These are phyloP conservation scores for Microcera coccophila DNA, from an alignment of 2,329 filamentous ascomycete species.

Conservation along the genomic window DNA sequence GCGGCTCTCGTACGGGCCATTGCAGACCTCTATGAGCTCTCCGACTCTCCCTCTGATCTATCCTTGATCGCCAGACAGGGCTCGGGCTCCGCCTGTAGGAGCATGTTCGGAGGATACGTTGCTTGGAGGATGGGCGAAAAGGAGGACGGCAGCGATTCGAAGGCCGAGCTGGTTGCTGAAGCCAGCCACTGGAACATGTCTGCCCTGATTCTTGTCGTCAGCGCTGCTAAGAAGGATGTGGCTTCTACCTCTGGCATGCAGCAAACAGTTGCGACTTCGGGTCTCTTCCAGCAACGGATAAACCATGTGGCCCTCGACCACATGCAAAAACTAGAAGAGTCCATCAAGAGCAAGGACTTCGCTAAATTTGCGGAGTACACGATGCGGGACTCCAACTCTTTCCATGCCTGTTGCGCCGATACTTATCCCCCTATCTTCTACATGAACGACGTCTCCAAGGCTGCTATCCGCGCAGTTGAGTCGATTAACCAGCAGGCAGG, in stretches of 20 bases:
- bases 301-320: conserved; percentile 72
- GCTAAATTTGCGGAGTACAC: conserved; percentile 81
- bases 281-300: conserved; percentile 77
- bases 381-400: conserved; percentile 95
- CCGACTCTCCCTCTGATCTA: conserved; percentile 75
- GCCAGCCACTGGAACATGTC: conserved; percentile 94
- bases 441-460: conserved; percentile 88
- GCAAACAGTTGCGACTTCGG: conserved; percentile 85
- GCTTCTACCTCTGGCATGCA: conserved; percentile 95
- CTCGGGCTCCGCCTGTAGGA: conserved; percentile 89
- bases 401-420: conserved; percentile 92
- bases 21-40: conserved; percentile 85
- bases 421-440: conserved; percentile 98
- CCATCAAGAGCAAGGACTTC: conserved; percentile 76
- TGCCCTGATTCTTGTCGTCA: conserved; percentile 85
- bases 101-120: conserved; percentile 91
- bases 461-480: conserved; percentile 85
- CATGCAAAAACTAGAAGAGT: conserved; percentile 82
- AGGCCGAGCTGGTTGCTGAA: conserved; percentile 83
- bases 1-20: conserved; percentile 76
- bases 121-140: conserved; percentile 81
- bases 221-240: conserved; percentile 92
- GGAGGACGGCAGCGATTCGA: conserved; percentile 78
- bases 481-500: conserved; percentile 78
- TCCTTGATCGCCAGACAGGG: conserved; percentile 89